Evolutionary conservation across 2,329 filamentous ascomycete species (phyloP), one percentile per base, ranked within the genome.

Genomic region (Chaetomium sp.): DNA sequence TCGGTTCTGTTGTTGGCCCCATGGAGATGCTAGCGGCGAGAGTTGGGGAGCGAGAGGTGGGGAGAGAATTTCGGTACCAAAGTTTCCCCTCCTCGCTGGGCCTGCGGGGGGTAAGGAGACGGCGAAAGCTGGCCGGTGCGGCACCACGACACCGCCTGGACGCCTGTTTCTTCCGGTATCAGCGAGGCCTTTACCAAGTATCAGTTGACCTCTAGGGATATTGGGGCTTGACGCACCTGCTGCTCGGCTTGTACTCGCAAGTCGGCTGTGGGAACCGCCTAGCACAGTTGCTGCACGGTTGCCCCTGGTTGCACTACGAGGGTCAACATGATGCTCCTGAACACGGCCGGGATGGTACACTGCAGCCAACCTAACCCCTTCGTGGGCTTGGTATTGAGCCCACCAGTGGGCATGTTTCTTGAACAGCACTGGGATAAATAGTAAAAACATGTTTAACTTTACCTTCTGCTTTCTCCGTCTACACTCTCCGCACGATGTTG

Each of bases 381-480:
- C 23, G 7, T 8, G 16, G 47, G 31, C 47, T 27, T 60, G 10
- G 54, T n/a, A 12, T 4, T 5, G 38, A 35, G n/a, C 9, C 27
- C 2, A n/a, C 23, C 8, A 23, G 1, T 13, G 59, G 9, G 25
- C 38, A 35, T 50, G 3, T 49, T 42, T 16, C 12, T 23, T 23
- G 12, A 29, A 33, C 6, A 42, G 0, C 16, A 33, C 19, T 16
- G 27, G 31, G 57, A 51, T 31, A 54, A 31, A 49, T 16, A 29
- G 54, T 3, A 16, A n/a, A n/a, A 49, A 33, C 49, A 60, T 38
- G 33, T 57, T 9, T 10, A 42, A 53, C 58, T 73, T 58, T 72
- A 82, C 82, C 77, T 80, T 83, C 75, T 84, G 81, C 70, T 84
- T 84, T 65, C 82, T 76, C 65, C 81, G 76, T 55, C 81, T 79